Conservation (phyloP, 2,329 filamentous ascomycete species). For the Ceratocystis destructans region DNA sequence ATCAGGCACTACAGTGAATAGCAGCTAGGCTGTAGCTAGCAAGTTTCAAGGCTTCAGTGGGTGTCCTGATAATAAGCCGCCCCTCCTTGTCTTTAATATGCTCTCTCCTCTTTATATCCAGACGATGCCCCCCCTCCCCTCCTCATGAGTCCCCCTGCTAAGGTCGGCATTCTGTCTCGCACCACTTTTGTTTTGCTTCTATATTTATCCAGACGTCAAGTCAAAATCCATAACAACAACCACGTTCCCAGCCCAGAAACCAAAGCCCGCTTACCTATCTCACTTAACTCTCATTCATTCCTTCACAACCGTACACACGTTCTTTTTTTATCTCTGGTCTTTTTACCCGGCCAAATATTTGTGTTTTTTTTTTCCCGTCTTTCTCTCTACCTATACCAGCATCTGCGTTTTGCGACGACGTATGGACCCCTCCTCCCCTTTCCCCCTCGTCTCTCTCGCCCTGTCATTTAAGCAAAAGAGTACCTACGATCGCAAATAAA, state of each 20-base stretch:
- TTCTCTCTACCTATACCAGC: background rate
- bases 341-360: background rate
- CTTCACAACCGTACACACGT: background rate
- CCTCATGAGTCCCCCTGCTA: background rate
- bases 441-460: background rate
- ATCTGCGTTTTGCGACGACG: background rate
- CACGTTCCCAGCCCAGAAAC: background rate
- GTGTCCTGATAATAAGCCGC: no score
- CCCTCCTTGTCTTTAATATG: no score
- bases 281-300: background rate
- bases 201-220: conserved; percentile 8
- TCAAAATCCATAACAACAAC: conserved; percentile 4
- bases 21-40: no score
- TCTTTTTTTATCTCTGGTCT: background rate
- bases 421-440: background rate
- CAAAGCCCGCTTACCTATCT: background rate
- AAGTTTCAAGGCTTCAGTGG: no score
- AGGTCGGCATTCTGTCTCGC: background rate
- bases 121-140: no score
- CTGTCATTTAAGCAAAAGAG: background rate
- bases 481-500: background rate
- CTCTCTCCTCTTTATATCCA: no score
- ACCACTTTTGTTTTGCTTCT: conserved; percentile 4
- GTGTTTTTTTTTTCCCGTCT: background rate
- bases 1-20: no score